Conservation (phyloP, 108 stramenopile genomes). For the Cylindrotheca fusiformis region DNA sequence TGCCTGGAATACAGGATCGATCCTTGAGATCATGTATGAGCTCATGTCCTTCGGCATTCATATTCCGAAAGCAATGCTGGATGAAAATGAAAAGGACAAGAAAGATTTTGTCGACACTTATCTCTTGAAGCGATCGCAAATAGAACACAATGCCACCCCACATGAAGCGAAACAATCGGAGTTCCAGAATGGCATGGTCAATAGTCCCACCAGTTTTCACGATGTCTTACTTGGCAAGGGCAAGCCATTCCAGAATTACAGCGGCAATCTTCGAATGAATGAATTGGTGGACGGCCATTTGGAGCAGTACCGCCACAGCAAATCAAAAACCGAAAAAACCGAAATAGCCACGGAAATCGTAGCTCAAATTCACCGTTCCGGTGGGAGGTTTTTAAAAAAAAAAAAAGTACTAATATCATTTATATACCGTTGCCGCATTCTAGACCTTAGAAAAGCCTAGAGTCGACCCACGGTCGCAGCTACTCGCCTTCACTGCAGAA, state of each 20-base stretch:
- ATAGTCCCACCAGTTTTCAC: constrained; percentile 42
- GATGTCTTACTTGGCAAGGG: constrained; percentile 11
- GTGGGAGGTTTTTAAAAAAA: too few species aligned
- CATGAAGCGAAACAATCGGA: too few species aligned
- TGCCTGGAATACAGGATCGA: constrained; percentile 1
- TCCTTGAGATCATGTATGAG: constrained; percentile 9
- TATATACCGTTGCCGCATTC: too few species aligned
- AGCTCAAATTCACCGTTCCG: not conserved
- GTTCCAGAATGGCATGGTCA: too few species aligned
- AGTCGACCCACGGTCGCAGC: too few species aligned
- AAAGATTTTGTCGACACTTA: not conserved
- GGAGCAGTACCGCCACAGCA: not conserved
- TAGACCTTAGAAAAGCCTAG: too few species aligned
- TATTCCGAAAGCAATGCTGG: constrained; percentile 6
- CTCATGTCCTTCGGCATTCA: constrained; percentile 6
- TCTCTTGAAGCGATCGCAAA: too few species aligned
- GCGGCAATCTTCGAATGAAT: constrained; percentile 6
- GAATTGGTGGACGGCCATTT: not conserved
- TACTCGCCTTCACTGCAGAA: too few species aligned
- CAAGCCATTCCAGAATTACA: constrained; percentile 1
- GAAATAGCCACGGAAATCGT: not conserved
- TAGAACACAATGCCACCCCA: too few species aligned
- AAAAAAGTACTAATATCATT: too few species aligned
- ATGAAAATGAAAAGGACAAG: constrained; percentile 1
- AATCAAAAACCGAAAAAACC: not conserved